Conservation (phyloP, 495 filamentous ascomycete genomes). For the Schizothecium vesticola region DNA sequence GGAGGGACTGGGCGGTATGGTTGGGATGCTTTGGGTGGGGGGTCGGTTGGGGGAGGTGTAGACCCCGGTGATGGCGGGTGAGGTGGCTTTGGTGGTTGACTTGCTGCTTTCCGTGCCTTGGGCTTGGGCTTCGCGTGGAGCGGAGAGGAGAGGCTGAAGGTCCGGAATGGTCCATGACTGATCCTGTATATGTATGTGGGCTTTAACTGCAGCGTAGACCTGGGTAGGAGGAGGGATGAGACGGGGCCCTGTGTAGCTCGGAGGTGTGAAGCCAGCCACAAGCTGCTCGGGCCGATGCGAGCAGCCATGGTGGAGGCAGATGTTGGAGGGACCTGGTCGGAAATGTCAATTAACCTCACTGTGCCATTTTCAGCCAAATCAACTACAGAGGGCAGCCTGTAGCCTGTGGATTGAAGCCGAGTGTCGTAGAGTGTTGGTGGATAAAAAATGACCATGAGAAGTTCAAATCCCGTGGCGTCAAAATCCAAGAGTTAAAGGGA, state of each 20-base stretch:
- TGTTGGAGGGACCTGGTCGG: too few species aligned
- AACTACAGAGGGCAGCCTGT: too few species aligned
- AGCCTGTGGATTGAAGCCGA: neutral
- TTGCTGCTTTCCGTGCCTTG: neutral
- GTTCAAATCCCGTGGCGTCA: neutral
- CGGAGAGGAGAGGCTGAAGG: constrained; percentile 9
- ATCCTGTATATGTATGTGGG: neutral
- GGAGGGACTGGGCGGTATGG: neutral
- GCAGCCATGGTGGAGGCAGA: neutral
- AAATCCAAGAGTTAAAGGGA: neutral
- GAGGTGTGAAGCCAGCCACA: neutral
- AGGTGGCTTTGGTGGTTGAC: neutral
- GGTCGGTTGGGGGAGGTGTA: neutral
- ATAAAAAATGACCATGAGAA: too few species aligned
- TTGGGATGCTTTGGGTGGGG: neutral
- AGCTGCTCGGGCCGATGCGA: neutral
- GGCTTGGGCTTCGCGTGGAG: constrained; percentile 6
- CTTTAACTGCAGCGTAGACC: neutral
- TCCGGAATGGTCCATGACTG: neutral
- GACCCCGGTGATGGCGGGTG: neutral
- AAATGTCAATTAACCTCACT: neutral
- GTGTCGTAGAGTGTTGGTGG: neutral
- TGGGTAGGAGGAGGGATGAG: neutral
- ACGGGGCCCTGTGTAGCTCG: neutral
- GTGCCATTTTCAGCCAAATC: neutral